Evolutionary conservation across 129 eudicot genomes (phyloP), one percentile per base, ranked within the genome.

Genomic region (Arctium minus): DNA sequence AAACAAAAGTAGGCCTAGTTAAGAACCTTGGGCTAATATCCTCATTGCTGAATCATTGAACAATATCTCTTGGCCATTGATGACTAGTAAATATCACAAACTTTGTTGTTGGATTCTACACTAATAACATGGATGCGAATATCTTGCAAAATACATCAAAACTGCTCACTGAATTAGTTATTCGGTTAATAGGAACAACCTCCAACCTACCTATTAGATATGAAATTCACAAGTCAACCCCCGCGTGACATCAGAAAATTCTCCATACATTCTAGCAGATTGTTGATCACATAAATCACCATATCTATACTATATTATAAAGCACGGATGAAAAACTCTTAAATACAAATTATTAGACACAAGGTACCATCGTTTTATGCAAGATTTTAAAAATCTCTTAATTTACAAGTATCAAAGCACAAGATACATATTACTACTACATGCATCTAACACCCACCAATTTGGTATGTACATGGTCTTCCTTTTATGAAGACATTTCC

Each of bases 61-160:
- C 73, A 64, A 31, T 46, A 53, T 38, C 79, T 60, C 39, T 80
- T n/a, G 27, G 76, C 53, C 46, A 80, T 53, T 72, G 30, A 72
- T 48, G 71, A 40, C 65, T 15, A 79, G 5, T 6, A 79, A 3
- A 30, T 37, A 64, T 18, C 74, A 5, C 73, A 36, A 37, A 67
- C 74, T 67, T 31, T 15, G 31, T 40, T 31, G 8, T n/a, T 80
- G n/a, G 27, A 72, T 56, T 48, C 56, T 72, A 80, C 40, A 50
- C 78, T 36, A 71, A 35, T 53, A 48, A 80, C 42, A 72, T 56
- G 17, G 42, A 39, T 29, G 33, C 13, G 62, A 69, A 40, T 9
- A 44, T 17, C 35, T 44, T 64, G 38, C 74, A 78, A 6, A 65
- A 38, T 56, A 35, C 18, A 62, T 22, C n/a, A 77, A 62, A 77